Percentiles rank a stretch among this genome's conserved stretches.
phyloP scores from a whole-genome alignment of 2,329 filamentous ascomycete species.

The Didymellaceae sp. region DNA sequence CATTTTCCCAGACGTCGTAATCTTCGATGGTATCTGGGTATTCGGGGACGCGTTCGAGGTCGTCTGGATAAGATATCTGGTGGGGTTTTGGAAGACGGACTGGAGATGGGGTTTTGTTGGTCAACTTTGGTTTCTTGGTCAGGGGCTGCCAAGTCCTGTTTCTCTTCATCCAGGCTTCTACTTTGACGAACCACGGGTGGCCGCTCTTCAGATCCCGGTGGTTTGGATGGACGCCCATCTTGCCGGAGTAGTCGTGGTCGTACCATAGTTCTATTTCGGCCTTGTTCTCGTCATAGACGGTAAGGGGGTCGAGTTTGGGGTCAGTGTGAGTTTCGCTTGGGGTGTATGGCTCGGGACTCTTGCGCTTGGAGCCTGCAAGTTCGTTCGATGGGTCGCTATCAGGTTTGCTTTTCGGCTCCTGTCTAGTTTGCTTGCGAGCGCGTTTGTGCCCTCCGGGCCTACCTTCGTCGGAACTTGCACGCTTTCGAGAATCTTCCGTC shows the following conservation, averaged over 20 bases:
- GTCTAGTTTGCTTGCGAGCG: too few relatives aligned
- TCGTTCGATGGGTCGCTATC: too few relatives aligned
- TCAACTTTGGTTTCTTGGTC: neutral
- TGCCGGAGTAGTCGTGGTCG: neutral
- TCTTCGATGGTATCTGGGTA: neutral
- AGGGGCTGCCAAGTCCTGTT: neutral
- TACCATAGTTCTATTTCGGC: slow-evolving; percentile 5
- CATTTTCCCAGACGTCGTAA: neutral
- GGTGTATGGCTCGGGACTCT: neutral
- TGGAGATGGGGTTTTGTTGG: too few relatives aligned
- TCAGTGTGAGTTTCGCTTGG: too few relatives aligned
- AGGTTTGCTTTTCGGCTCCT: too few relatives aligned
- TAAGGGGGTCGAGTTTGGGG: neutral
- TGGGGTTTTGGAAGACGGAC: neutral
- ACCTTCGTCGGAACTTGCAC: too few relatives aligned
- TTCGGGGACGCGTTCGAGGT: neutral
- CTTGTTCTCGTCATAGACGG: neutral
- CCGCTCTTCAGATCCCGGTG: neutral
- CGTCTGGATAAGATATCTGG: neutral
- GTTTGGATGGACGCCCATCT: neutral
- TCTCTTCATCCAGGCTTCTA: neutral
- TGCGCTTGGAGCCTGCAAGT: neutral
- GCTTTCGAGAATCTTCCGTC: too few relatives aligned
- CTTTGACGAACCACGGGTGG: neutral
- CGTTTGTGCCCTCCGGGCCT: too few relatives aligned